Conservation (phyloP, 495 filamentous ascomycete genomes). For the Peziza echinospora region DNA sequence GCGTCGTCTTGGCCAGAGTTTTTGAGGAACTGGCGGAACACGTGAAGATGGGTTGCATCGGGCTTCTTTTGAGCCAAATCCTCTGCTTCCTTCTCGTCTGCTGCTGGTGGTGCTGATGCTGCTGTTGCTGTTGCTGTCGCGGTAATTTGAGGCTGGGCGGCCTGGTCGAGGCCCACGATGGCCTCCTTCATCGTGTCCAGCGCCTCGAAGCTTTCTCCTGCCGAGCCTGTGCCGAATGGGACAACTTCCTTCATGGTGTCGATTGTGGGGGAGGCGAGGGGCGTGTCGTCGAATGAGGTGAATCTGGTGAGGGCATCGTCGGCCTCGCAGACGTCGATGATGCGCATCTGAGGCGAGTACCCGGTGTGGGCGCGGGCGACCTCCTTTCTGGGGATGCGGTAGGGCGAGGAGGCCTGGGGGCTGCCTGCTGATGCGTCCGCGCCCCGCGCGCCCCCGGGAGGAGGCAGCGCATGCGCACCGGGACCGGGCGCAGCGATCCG, state of each 20-base stretch:
- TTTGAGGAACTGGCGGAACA: slow-evolving; percentile 50
- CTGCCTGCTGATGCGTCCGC: too few species aligned
- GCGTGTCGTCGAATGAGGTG: not conserved
- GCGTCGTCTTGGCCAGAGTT: slow-evolving; percentile 41
- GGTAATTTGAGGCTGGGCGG: too few species aligned
- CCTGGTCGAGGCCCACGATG: too few species aligned
- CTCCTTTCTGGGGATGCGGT: not conserved
- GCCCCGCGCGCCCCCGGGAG: too few species aligned
- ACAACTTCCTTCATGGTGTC: not conserved
- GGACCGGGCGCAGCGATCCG: too few species aligned
- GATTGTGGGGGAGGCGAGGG: not conserved
- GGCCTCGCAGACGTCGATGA: not conserved
- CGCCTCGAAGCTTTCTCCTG: not conserved
- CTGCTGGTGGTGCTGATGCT: slow-evolving; percentile 1
- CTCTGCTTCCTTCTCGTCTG: slow-evolving; percentile 7
- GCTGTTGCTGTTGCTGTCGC: too few species aligned
- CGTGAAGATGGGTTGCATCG: slow-evolving; percentile 78
- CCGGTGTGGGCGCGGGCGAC: not conserved
- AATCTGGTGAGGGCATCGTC: not conserved
- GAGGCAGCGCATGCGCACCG: too few species aligned
- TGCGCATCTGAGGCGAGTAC: not conserved
- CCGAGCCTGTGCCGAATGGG: not conserved
- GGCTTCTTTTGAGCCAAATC: slow-evolving; percentile 16
- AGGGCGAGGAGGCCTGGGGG: too few species aligned
- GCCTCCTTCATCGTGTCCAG: not conserved